Conservation (phyloP, 257 asterid species). For the Jasminum sambac region DNA sequence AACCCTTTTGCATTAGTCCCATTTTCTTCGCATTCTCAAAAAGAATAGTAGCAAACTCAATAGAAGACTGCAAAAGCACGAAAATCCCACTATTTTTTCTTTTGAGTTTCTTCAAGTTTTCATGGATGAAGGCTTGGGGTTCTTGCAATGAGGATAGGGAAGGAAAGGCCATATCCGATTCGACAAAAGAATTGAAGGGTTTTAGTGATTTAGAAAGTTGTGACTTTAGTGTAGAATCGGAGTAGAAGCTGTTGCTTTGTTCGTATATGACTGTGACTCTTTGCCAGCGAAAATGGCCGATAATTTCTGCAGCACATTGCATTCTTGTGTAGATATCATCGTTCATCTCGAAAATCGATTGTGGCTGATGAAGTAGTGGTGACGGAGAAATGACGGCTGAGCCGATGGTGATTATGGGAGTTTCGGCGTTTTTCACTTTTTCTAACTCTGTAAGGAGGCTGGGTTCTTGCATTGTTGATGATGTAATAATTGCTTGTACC, state of each 20-base stretch:
- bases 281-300: slow-evolving; percentile 53
- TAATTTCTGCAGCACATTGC: slow-evolving; percentile 49
- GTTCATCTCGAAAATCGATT: slow-evolving; percentile 34
- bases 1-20: slow-evolving; percentile 60
- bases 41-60: slow-evolving; percentile 44
- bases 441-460: slow-evolving; percentile 36
- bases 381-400: slow-evolving; percentile 31
- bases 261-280: slow-evolving; percentile 48
- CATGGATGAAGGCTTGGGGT: slow-evolving; percentile 20
- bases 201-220: slow-evolving; percentile 46
- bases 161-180: slow-evolving; percentile 37
- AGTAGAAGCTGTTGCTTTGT: slow-evolving; percentile 32
- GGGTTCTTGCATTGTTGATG: slow-evolving; percentile 48
- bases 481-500: slow-evolving; percentile 47
- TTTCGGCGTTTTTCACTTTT: slow-evolving; percentile 13
- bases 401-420: slow-evolving; percentile 41
- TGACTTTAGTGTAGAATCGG: slow-evolving; percentile 30
- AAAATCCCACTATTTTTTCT: slow-evolving; percentile 35
- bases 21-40: slow-evolving; percentile 47
- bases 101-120: slow-evolving; percentile 37
- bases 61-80: slow-evolving; percentile 39
- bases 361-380: slow-evolving; percentile 11
- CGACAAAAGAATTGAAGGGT: slow-evolving; percentile 36
- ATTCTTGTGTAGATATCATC: slow-evolving; percentile 31
- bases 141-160: slow-evolving; percentile 25